These are phyloP conservation scores for Podaxis sp. DNA, from an alignment of 768 basidiomycete genomes.

Conservation along the genomic window DNA sequence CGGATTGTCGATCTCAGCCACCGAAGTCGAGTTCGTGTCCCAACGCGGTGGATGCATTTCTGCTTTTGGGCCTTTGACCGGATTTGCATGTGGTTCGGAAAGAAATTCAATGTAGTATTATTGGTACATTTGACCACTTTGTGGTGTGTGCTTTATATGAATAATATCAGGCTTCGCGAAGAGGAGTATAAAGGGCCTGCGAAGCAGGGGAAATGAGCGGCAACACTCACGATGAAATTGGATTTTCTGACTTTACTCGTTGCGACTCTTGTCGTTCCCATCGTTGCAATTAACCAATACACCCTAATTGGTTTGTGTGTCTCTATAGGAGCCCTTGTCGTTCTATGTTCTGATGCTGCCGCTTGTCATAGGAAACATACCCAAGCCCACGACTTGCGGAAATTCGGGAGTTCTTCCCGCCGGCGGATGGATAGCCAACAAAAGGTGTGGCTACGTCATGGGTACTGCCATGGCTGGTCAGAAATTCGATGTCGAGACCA, in stretches of 20 bases:
- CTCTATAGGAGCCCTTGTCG: neutral
- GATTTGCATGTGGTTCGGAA: too few relatives aligned
- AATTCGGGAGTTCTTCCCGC: conserved; percentile 23
- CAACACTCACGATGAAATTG: neutral
- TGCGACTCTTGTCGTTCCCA: neutral
- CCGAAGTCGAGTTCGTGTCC: too few relatives aligned
- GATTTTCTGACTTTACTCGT: neutral
- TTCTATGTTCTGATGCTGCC: neutral
- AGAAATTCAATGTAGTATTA: too few relatives aligned
- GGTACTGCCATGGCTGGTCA: conserved; percentile 26
- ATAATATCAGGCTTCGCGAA: neutral
- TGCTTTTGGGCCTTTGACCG: too few relatives aligned
- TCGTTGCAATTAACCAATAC: conserved; percentile 4
- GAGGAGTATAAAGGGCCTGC: neutral
- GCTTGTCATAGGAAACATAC: conserved; percentile 21
- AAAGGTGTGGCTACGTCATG: conserved; percentile 28
- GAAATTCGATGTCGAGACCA: conserved; percentile 24
- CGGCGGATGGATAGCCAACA: conserved; percentile 29
- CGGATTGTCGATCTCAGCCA: too few relatives aligned
- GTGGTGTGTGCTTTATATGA: neutral
- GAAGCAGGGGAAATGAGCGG: neutral
- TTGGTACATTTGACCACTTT: too few relatives aligned
- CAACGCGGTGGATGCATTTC: too few relatives aligned
- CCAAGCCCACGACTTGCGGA: conserved; percentile 25
- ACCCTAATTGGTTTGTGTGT: neutral